Evolutionary conservation across 495 filamentous ascomycete species (phyloP).

Genomic region (Chaetomium tenue): DNA sequence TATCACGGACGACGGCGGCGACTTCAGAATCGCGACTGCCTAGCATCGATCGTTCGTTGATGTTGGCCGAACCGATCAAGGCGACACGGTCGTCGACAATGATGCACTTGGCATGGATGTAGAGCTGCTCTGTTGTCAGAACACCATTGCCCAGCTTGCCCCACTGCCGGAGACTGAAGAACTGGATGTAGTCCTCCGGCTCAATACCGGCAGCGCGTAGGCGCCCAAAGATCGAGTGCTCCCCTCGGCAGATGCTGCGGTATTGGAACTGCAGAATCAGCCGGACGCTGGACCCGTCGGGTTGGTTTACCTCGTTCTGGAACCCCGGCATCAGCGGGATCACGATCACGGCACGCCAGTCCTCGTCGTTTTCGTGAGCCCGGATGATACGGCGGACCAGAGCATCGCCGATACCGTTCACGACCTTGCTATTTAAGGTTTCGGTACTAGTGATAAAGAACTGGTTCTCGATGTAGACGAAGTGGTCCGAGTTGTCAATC

Average conservation of each 20-base stretch:
- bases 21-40: conserved; percentile 89
- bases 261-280: conserved; percentile 98
- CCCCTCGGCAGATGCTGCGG: conserved; percentile 92
- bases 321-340: conserved; percentile 98
- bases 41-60: conserved; percentile 97
- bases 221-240: conserved; percentile 87
- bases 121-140: conserved; percentile 92
- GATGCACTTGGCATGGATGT: conserved; percentile 98
- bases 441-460: conserved; percentile 96
- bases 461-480: conserved; percentile 99
- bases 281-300: conserved; percentile 89
- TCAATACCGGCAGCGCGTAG: conserved; percentile 81
- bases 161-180: conserved; percentile 91
- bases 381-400: conserved; percentile 87
- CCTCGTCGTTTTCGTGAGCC: conserved; percentile 78
- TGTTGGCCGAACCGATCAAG: conserved; percentile 97
- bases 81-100: conserved; percentile 91
- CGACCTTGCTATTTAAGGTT: conserved; percentile 79
- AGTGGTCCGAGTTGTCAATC: conserved; percentile 93
- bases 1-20: conserved; percentile 88
- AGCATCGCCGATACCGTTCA: conserved; percentile 93
- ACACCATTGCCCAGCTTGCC: conserved; percentile 82
- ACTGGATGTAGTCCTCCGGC: conserved; percentile 94
- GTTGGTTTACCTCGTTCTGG: conserved; percentile 91
- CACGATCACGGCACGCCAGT: conserved; percentile 90